Conservation (phyloP, 345 rosid species). For the Diplotaxis tenuifolia region DNA sequence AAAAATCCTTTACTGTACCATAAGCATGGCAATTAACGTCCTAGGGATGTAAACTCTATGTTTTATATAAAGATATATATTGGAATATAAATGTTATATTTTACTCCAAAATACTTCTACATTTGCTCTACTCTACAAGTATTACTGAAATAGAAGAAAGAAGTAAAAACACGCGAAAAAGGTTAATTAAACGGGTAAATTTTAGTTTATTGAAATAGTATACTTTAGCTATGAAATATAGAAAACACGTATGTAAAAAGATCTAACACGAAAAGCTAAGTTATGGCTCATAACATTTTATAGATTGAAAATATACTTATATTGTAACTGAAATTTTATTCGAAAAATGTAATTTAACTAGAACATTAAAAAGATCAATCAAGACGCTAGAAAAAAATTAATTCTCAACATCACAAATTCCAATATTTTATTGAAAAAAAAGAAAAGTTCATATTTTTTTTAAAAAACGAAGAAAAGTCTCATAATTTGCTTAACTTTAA, state of each 20-base stretch:
- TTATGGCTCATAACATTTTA: background rate
- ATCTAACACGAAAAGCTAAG: background rate
- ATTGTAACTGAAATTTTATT: background rate
- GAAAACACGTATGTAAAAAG: background rate
- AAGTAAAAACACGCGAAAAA: background rate
- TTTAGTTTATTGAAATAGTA: no score
- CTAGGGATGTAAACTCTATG: background rate
- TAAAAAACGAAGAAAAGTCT: background rate
- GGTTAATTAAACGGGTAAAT: background rate
- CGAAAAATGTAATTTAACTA: background rate
- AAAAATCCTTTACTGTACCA: background rate
- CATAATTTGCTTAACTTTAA: background rate
- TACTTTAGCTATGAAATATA: no score
- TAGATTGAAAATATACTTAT: background rate
- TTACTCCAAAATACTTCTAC: background rate
- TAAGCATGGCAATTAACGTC: background rate
- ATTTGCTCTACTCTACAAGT: background rate
- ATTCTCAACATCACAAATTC: background rate
- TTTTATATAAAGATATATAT: background rate
- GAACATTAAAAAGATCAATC: background rate
- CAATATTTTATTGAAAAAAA: no score
- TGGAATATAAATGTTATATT: background rate
- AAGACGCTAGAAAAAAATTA: background rate
- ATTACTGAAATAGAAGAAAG: background rate
- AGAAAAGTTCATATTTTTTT: background rate